phyloP scores from a whole-genome alignment of 352 stramenopile species.

The Globisporangium polare region DNA sequence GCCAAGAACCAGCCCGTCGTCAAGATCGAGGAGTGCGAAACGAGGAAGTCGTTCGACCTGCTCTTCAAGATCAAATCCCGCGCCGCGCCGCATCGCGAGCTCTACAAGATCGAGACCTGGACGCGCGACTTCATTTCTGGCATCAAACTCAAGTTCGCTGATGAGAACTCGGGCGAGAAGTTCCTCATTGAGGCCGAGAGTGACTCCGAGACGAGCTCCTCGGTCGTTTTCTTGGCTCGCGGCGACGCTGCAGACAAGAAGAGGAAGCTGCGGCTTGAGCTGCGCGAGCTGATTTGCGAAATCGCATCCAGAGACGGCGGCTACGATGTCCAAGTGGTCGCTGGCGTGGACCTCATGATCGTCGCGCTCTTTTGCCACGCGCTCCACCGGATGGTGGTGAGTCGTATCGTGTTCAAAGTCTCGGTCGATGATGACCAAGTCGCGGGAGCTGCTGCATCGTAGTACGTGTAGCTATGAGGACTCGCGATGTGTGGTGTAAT shows the following conservation, averaged over 20 bases:
- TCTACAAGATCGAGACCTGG: background rate
- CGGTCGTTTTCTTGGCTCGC: background rate
- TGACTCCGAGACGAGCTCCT: background rate
- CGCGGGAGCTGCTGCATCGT: too few species aligned
- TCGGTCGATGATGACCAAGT: background rate
- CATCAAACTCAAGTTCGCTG: too few species aligned
- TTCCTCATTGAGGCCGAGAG: background rate
- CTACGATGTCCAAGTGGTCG: background rate
- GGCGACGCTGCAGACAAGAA: too few species aligned
- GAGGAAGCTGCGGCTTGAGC: too few species aligned
- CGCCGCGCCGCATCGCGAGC: background rate
- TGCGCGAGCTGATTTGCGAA: background rate
- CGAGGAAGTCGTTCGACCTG: background rate
- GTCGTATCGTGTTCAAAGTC: background rate
- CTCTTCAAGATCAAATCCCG: background rate
- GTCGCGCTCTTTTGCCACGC: constrained; percentile 1
- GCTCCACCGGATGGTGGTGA: background rate
- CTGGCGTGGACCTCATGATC: constrained; percentile 2
- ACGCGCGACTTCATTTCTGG: background rate
- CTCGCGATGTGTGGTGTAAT: too few species aligned
- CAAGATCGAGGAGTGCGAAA: background rate
- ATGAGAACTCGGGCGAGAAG: background rate
- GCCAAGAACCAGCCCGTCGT: background rate
- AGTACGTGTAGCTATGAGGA: too few species aligned
- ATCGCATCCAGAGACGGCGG: background rate